Evolutionary conservation across 2,329 filamentous ascomycete species (phyloP).

Genomic region (Botryosphaeria agaves): DNA sequence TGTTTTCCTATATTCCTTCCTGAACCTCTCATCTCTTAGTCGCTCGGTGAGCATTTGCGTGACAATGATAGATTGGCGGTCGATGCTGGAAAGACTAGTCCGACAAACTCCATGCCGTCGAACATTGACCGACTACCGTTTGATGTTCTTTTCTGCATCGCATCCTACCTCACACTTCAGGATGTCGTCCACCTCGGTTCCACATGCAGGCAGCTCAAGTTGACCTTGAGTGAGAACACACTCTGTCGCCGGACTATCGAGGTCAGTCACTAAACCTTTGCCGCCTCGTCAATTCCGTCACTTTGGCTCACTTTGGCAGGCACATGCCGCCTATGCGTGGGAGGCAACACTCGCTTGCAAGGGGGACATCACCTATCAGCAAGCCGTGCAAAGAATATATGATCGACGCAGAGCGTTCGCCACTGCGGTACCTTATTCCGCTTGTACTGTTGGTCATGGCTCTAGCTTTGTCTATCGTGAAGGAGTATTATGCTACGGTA

Average conservation of each 20-base stretch:
- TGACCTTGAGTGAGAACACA: slow-evolving; percentile 33
- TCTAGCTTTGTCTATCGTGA: slow-evolving; percentile 44
- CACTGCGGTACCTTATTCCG: slow-evolving; percentile 36
- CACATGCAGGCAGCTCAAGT: slow-evolving; percentile 33
- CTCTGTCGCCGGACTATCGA: slow-evolving; percentile 41
- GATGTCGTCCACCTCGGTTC: slow-evolving; percentile 40
- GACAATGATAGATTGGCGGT: not conserved
- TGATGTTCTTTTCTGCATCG: slow-evolving; percentile 46
- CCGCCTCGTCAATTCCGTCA: not conserved
- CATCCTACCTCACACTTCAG: slow-evolving; percentile 35
- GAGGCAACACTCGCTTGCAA: slow-evolving; percentile 24
- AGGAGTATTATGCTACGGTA: slow-evolving; percentile 47
- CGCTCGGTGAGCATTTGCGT: too few species aligned
- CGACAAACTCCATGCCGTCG: too few species aligned
- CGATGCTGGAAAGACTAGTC: too few species aligned
- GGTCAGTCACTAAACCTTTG: too few species aligned
- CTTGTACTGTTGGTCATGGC: slow-evolving; percentile 37
- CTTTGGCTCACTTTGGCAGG: slow-evolving; percentile 12
- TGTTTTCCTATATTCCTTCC: too few species aligned
- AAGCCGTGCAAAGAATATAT: slow-evolving; percentile 40
- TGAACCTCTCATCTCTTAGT: too few species aligned
- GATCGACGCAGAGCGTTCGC: slow-evolving; percentile 44
- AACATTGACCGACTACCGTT: slow-evolving; percentile 35
- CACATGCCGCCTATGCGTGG: slow-evolving; percentile 21
- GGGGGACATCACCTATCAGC: slow-evolving; percentile 26